These are phyloP conservation scores for Bimuria novae-zelandiae DNA, from an alignment of 2,329 filamentous ascomycete genomes.

Conservation along the genomic window DNA sequence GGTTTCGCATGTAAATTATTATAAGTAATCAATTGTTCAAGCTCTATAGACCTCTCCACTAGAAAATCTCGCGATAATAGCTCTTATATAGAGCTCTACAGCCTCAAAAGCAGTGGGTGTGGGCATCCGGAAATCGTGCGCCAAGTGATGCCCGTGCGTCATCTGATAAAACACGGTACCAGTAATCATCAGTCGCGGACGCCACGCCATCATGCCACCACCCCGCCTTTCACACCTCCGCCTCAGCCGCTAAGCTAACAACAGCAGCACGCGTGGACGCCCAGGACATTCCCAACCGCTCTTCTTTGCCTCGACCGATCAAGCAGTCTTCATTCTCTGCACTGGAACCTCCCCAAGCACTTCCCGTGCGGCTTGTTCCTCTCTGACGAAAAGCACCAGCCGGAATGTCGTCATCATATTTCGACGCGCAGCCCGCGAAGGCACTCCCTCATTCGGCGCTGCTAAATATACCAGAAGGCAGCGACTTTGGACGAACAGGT, in stretches of 20 bases:
- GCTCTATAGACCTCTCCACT: too few relatives aligned
- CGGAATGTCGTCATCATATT: slow-evolving; percentile 42
- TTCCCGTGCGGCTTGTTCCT: neutral
- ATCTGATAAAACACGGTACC: too few relatives aligned
- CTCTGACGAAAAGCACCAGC: slow-evolving; percentile 11
- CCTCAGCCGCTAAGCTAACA: slow-evolving; percentile 10
- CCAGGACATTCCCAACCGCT: slow-evolving; percentile 18
- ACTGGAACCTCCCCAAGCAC: slow-evolving; percentile 6
- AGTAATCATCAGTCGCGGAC: slow-evolving; percentile 4
- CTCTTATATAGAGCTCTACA: too few relatives aligned
- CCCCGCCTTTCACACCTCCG: slow-evolving; percentile 4
- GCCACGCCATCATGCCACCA: neutral
- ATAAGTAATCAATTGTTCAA: too few relatives aligned
- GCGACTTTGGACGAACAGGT: slow-evolving; percentile 22
- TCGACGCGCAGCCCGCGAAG: slow-evolving; percentile 30
- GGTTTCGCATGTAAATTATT: too few relatives aligned
- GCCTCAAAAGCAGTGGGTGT: too few relatives aligned
- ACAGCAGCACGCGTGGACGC: neutral
- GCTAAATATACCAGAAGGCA: slow-evolving; percentile 17
- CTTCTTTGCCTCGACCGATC: slow-evolving; percentile 17
- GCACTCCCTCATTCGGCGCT: slow-evolving; percentile 4
- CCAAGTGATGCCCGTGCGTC: too few relatives aligned
- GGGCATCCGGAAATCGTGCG: too few relatives aligned
- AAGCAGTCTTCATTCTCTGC: slow-evolving; percentile 13
- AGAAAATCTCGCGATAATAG: too few relatives aligned